Evolutionary conservation across 179 eudicot genomes (phyloP), one percentile per base, ranked within the genome.

Genomic region (Vitellaria paradoxa): DNA sequence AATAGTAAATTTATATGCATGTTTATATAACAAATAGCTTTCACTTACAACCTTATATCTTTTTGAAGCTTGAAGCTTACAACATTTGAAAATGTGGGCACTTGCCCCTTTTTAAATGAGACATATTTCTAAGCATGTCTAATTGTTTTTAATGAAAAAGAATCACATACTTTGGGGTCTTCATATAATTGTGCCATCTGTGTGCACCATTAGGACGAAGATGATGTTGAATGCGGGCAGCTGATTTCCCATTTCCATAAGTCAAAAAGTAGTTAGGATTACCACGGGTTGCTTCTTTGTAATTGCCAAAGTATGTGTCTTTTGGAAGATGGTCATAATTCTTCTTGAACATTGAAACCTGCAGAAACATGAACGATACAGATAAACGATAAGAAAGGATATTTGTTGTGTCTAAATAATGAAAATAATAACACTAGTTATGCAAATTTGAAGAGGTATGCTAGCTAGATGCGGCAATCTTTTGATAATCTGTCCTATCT

Each of bases 201-300:
- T 93, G 98, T 12, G 99, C 97, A 53, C 99, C 99, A 82, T 93
- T 92, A 61, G 99, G 94, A 72, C 98, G 98, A 79, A 93, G 91
- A 76, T 89, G 86, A 76, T 90, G 89, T 80, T 85, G 83, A 63
- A 96, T 78, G 63, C 98, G 88, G 47, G 99, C 99, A 56, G 94
- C 97, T 63, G 98, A 83, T 86, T 96, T 96, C 53, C 99, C 98
- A 87, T 96, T 93, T 72, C 94, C 96, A 63, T 96, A 96, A 66
- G 97, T 93, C 78, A 96, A 77, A 72, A 96, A 96, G 77, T 91
- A 96, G 73, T 92, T 87, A 55, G 98, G 96, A 81, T 96, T 96
- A 17, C 93, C 92, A 45, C 95, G 93, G 42, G 92, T 87, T 77
- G 97, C 82, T 79, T 93, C 97, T 76, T 87, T 89, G 81, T 90